Base-by-base conservation (phyloP, 768 basidiomycete species). In the Boletus subcaerulescens region DNA sequence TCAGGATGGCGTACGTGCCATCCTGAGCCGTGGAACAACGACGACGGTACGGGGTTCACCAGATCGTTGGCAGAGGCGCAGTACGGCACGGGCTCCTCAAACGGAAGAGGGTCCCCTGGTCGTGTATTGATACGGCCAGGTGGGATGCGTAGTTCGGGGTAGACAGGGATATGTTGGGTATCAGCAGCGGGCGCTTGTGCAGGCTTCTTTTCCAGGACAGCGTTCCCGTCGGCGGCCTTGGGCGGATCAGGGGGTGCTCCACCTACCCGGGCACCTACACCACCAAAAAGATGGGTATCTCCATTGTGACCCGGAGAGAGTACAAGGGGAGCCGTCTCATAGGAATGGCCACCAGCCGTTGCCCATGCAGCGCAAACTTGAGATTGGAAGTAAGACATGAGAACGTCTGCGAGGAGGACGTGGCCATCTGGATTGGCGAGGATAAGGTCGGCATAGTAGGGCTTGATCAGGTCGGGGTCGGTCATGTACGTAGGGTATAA, bases 41-140 rank as follows among this genome's bases (percentile, higher is more conserved):
- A 91, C 0, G 87, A 84, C n/a, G 96, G 96, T 0, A 98, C 79
- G 2, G 97, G 97, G 74, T 98, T 98, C 71, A 99, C 92, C 48
- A 98, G 78, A 69, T 99, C 95, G 71, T 98, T 96, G n/a, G 97
- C 97, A 20, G 87, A 88, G 0, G 92, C 93, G 71, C 97, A 98
- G 75, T 80, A 93, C 8, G 96, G 97, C 38, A 84, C 80, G 48
- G 96, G 83, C 71, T 98, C 97, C 68, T 90, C 83, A 70, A 89
- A 96, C 4, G 82, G 77, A 1, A 74, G 71, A 13, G 68, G 60
- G 1, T 69, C 73, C 54, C 72, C 73, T 3, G 90, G 90, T 3
- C 80, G 82, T 7, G 84, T 82, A 55, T 80, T 81, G 70, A 98
- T 86, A 9, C 91, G 80, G 32, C 81, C 79, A 0, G 81, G 77